Conservation (phyloP, 2,329 filamentous ascomycete species). For the Epichloe baconii region DNA sequence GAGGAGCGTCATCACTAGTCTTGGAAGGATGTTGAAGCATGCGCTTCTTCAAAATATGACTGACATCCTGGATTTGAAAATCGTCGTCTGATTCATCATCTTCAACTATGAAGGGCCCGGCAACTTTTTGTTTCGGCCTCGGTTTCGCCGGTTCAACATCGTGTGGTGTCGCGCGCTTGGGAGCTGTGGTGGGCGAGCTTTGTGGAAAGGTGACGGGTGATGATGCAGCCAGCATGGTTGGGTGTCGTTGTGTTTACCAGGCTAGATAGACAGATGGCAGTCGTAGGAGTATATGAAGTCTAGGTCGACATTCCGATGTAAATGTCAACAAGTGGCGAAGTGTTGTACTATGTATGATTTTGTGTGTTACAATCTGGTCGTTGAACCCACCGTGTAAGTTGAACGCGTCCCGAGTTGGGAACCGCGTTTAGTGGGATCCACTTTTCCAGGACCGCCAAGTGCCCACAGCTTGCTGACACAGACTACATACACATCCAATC, state of each 20-base stretch:
- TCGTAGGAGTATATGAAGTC: not conserved
- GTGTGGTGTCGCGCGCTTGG: constrained; percentile 25
- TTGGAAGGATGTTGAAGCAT: constrained; percentile 16
- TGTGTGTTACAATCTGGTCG: not conserved
- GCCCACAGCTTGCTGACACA: constrained; percentile 10
- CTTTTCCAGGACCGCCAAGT: constrained; percentile 4
- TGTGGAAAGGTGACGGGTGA: constrained; percentile 44
- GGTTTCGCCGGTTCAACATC: constrained; percentile 21
- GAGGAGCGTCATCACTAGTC: not conserved
- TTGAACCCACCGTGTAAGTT: not conserved
- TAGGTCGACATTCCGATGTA: not conserved
- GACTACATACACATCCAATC: constrained; percentile 3
- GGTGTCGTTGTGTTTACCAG: not conserved
- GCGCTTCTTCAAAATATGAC: constrained; percentile 18
- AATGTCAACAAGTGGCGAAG: no score
- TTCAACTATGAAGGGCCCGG: constrained; percentile 27
- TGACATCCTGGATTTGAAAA: constrained; percentile 3
- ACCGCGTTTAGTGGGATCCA: constrained; percentile 17
- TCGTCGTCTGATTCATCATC: constrained; percentile 24
- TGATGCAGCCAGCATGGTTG: constrained; percentile 43
- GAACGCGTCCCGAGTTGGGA: constrained; percentile 4
- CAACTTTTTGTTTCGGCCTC: constrained; percentile 20
- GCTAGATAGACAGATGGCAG: not conserved
- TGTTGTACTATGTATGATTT: not conserved
- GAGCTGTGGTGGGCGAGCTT: constrained; percentile 28